A percentile compares a stretch with the other conserved stretches of the same genome.
These are phyloP conservation scores for Naganishia kalamii DNA, from an alignment of 768 basidiomycete genomes.

Conservation along the genomic window DNA sequence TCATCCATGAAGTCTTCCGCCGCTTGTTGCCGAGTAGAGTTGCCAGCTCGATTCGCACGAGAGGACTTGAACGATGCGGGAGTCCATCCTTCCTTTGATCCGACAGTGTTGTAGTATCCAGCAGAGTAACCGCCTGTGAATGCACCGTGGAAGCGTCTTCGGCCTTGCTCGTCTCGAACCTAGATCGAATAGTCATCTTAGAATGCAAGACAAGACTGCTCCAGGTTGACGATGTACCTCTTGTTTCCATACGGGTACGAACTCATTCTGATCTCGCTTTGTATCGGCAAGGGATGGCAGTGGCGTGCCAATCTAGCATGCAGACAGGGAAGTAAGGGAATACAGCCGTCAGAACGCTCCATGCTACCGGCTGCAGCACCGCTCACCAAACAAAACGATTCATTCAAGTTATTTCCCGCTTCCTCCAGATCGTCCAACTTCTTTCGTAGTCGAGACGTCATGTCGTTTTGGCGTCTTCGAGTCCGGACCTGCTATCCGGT, in stretches of 20 bases:
- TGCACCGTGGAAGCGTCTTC: constrained; percentile 89
- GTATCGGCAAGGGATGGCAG: constrained; percentile 73
- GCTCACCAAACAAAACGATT: constrained; percentile 75
- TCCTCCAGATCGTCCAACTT: constrained; percentile 72
- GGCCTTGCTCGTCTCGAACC: constrained; percentile 77
- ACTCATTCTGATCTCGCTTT: constrained; percentile 87
- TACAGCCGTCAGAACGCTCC: constrained; percentile 18
- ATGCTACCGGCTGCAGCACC: background rate
- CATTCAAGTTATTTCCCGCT: constrained; percentile 58
- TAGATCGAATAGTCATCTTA: background rate
- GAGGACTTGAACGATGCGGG: constrained; percentile 91
- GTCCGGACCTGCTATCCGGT: background rate
- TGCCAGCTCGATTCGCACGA: constrained; percentile 56
- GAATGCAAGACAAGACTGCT: constrained; percentile 26
- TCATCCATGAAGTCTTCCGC: constrained; percentile 98
- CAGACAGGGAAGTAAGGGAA: background rate
- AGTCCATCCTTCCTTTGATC: constrained; percentile 96
- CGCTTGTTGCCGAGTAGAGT: constrained; percentile 52
- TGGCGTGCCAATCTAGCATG: constrained; percentile 77
- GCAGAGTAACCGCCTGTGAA: constrained; percentile 98
- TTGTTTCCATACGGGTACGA: constrained; percentile 96
- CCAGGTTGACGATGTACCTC: constrained; percentile 55
- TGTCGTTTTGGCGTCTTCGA: constrained; percentile 2
- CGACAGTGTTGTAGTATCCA: constrained; percentile 92
- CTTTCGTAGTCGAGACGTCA: constrained; percentile 62